Percentiles rank a stretch among this genome's conserved stretches.
These are phyloP conservation scores for Massarina eburnea DNA, from an alignment of 2,329 filamentous ascomycete genomes.

Conservation along the genomic window DNA sequence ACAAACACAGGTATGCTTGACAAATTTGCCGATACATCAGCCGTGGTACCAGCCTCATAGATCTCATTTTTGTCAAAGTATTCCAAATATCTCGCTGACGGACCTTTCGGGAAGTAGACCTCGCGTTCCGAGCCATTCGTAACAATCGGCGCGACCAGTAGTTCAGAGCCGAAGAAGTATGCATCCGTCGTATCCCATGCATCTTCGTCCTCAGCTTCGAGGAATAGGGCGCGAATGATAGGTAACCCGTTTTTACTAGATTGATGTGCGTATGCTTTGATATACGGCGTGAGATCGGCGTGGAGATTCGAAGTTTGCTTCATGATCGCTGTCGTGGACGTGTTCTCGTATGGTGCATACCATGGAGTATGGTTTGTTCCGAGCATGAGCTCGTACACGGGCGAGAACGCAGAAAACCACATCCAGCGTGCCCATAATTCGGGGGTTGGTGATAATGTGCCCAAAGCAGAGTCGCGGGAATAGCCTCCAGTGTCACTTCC, in stretches of 20 bases:
- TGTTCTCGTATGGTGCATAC: slow-evolving; percentile 34
- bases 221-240: slow-evolving; percentile 38
- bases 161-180: slow-evolving; percentile 39
- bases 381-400: slow-evolving; percentile 41
- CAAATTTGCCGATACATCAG: slow-evolving; percentile 16
- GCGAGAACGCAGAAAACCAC: slow-evolving; percentile 43
- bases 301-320: slow-evolving; percentile 37
- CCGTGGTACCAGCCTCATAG: slow-evolving; percentile 23
- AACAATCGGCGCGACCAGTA: slow-evolving; percentile 41
- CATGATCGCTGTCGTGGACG: slow-evolving; percentile 29
- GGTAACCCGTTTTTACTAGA: slow-evolving; percentile 34
- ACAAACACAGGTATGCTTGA: slow-evolving; percentile 37
- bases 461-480: slow-evolving; percentile 15
- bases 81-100: slow-evolving; percentile 30
- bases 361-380: slow-evolving; percentile 41
- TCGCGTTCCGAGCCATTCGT: slow-evolving; percentile 21
- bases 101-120: slow-evolving; percentile 36
- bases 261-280: slow-evolving; percentile 34
- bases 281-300: slow-evolving; percentile 36
- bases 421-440: slow-evolving; percentile 44
- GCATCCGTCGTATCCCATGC: slow-evolving; percentile 27
- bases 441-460: slow-evolving; percentile 24
- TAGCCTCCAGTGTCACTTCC: slow-evolving; percentile 42
- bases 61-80: slow-evolving; percentile 31
- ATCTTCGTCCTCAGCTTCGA: slow-evolving; percentile 34